Evolutionary conservation across 2,329 filamentous ascomycete genomes (phyloP).

Genomic region (Penicillium italicum): DNA sequence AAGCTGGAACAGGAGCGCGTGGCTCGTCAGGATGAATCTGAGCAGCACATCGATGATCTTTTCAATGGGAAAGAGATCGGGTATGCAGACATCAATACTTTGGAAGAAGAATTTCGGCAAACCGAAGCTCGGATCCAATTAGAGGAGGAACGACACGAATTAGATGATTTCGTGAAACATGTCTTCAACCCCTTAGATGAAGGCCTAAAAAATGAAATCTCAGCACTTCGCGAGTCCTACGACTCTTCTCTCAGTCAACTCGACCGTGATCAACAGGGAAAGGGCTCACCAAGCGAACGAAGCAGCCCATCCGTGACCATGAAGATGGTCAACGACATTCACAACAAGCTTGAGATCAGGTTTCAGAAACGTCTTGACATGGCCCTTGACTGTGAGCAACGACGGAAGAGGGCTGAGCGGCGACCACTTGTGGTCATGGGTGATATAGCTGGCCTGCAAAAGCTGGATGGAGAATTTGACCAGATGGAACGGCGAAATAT

Average conservation of each 20-base stretch:
- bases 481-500: slow-evolving; percentile 51
- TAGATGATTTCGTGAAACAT: slow-evolving; percentile 48
- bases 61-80: slow-evolving; percentile 57
- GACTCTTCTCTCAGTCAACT: slow-evolving; percentile 43
- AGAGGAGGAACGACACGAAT: slow-evolving; percentile 52
- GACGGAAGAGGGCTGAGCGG: slow-evolving; percentile 54
- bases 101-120: slow-evolving; percentile 55
- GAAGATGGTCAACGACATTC: slow-evolving; percentile 45
- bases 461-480: slow-evolving; percentile 48
- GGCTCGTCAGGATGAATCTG: slow-evolving; percentile 50
- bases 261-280: slow-evolving; percentile 38
- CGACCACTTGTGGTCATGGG: slow-evolving; percentile 51
- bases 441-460: slow-evolving; percentile 50
- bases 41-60: slow-evolving; percentile 51
- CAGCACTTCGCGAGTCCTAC: slow-evolving; percentile 47
- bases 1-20: slow-evolving; percentile 49
- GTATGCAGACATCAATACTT: slow-evolving; percentile 54
- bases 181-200: slow-evolving; percentile 52
- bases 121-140: slow-evolving; percentile 50
- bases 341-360: slow-evolving; percentile 48
- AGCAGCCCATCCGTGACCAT: slow-evolving; percentile 44
- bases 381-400: slow-evolving; percentile 52
- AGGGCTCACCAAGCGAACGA: slow-evolving; percentile 29
- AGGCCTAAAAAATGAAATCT: slow-evolving; percentile 50
- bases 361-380: slow-evolving; percentile 50